These are phyloP conservation scores for Globisporangium paddicum DNA, from an alignment of 352 stramenopile genomes.

Conservation along the genomic window DNA sequence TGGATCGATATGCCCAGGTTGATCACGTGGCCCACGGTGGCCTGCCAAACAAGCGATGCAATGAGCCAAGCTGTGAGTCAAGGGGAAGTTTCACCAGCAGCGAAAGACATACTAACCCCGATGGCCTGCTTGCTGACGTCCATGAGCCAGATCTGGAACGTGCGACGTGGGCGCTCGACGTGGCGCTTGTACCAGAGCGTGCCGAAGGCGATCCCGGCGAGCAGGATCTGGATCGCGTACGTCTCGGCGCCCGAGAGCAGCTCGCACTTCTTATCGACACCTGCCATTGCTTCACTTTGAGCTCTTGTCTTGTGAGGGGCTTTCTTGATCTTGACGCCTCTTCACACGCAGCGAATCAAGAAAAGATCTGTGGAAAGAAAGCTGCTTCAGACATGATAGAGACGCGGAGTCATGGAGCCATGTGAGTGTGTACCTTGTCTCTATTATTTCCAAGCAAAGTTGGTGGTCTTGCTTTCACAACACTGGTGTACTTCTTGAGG, in stretches of 20 bases:
- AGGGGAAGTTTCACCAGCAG: no score
- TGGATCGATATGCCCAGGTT: slow-evolving; percentile 67
- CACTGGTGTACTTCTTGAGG: not conserved
- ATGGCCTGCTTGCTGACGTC: slow-evolving; percentile 85
- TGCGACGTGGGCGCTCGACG: slow-evolving; percentile 60
- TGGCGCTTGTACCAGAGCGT: slow-evolving; percentile 86
- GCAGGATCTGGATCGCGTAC: slow-evolving; percentile 65
- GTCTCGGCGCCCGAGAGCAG: slow-evolving; percentile 64
- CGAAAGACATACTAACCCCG: slow-evolving; percentile 25
- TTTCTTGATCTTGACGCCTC: not conserved
- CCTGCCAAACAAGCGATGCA: slow-evolving; percentile 16
- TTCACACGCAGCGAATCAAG: not conserved
- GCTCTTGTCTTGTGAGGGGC: no score
- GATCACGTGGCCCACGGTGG: slow-evolving; percentile 59
- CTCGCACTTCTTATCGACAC: slow-evolving; percentile 35
- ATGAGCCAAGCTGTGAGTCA: not conserved
- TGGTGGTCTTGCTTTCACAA: not conserved
- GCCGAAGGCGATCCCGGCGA: slow-evolving; percentile 56
- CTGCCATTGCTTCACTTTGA: not conserved
- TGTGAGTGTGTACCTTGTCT: not conserved
- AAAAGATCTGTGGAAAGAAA: slow-evolving; percentile 12
- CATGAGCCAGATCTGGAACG: slow-evolving; percentile 74
- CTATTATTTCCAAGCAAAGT: slow-evolving; percentile 1
- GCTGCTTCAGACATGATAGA: not conserved
- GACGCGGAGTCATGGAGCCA: not conserved